Base-by-base conservation (phyloP, 2,329 filamentous ascomycete species). In the Pseudofabraea citricarpa region DNA sequence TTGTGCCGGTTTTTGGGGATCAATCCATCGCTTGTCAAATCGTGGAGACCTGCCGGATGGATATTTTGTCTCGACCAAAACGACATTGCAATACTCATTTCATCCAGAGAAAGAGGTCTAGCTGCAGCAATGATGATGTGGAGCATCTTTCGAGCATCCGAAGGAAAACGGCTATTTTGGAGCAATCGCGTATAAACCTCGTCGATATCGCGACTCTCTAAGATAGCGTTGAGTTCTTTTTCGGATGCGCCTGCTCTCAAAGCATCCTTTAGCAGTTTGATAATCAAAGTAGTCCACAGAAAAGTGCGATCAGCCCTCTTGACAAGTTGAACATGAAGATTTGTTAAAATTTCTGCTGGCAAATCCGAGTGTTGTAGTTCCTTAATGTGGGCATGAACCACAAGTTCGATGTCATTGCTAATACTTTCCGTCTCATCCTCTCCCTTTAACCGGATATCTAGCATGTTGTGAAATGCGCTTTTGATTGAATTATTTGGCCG, bases 101-200 rank as follows among this genome's bases (percentile, higher is more conserved):
- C 66, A 13, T 40, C n/a, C 1, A 66, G 27, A 20, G 48, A 53
- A 6, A 70, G 38, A 2, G 67, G 65, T 21, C 57, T 47, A 2
- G 36, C 38, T 7, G 65, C 62, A 3, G 56, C 61, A 29, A 65
- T 40, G 10, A 70, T 45, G 18, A 68, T 61, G 20, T 63, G 57
- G 4, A 69, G 48, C 5, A 69, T 48, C 27, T 53, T 61, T 37
- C 40, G 55, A 4, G 63, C 59, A 20, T 52, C 51, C 1, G 50
- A 26, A 1, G 20, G 4, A 40, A 65, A 48, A 5, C 7, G 5
- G 27, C 58, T 65, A 41, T 53, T 57, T 7, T 22, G 33, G 1
- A 70, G 49, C 15, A 70, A 65, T 9, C 51, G 54, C 8, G 65
- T 53, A 46, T 70, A 68, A 35, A 61, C 61, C 9, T 57, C 55